Evolutionary conservation across 495 filamentous ascomycete genomes (phyloP), one percentile per base, ranked within the genome.

Genomic region (Stereocaulon alpinum): DNA sequence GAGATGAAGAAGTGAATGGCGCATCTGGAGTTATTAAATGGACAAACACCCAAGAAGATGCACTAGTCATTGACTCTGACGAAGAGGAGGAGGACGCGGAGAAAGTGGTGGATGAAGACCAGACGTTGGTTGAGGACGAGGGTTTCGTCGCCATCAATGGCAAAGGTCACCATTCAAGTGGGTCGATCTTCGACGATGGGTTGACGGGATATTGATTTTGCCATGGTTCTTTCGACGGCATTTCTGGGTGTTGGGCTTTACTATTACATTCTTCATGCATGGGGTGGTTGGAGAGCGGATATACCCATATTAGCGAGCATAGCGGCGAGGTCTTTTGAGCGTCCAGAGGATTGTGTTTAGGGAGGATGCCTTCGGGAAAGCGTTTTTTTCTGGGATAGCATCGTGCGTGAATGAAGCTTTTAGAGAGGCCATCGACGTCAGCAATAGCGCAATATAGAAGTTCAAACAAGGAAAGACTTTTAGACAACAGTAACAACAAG

Each of bases 41-140:
- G 15, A 30, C 53, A 14, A 64, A 64, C 30, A 64, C 62, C n/a
- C 51, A 56, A 37, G 62, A 57, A 9, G 56, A 60, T 0, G 58
- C 62, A 10, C 56, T 61, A n/a, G 11, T 47, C n/a, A 27, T 64
- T 34, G 24, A 44, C 27, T 41, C 49, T 37, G 51, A 41, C 5
- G 45, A 41, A 12, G 62, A 61, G n/a, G 62, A 57, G 45, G 62
- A 47, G 6, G 58, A 18, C 4, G 40, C n/a, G 7, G 20, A 42
- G 40, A 27, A 9, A 20, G 29, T 15, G 14, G 14, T 30, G 15
- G 54, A 61, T 0, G 37, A 30, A 15, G 34, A 41, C 18, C 29
- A 14, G 17, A 59, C 49, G 2, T 40, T 59, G 48, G 27, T 62
- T 20, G 42, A 51, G 24, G 56, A 55, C 12, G 50, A 29, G 6